phyloP scores from a whole-genome alignment of 1,284 basidiomycete species.

The Crepidotus sp. region DNA sequence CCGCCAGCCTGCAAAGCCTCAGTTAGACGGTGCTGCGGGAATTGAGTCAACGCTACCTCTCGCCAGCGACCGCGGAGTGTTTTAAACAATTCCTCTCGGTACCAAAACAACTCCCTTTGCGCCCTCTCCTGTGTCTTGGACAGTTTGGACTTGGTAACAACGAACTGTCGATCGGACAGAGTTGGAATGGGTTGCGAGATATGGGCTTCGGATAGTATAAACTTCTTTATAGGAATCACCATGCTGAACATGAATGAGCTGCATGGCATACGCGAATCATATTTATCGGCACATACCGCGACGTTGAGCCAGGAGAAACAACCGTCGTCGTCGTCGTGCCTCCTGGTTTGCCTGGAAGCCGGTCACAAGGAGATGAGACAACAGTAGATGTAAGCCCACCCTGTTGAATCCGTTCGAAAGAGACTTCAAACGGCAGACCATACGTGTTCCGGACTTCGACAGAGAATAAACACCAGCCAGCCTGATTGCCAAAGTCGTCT shows the following conservation, averaged over 20 bases:
- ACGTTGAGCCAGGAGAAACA: constrained; percentile 78
- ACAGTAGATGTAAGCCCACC: constrained; percentile 28
- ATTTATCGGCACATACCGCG: constrained; percentile 42
- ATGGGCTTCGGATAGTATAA: constrained; percentile 50
- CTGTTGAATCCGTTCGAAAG: constrained; percentile 57
- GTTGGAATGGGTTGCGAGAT: constrained; percentile 69
- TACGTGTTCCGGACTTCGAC: constrained; percentile 86
- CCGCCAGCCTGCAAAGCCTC: constrained; percentile 54
- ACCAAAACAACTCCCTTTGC: constrained; percentile 87
- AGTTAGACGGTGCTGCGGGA: constrained; percentile 6
- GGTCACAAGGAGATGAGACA: neutral
- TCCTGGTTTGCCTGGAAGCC: constrained; percentile 30
- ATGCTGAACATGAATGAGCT: constrained; percentile 42
- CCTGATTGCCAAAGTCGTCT: constrained; percentile 36
- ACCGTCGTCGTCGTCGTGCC: constrained; percentile 47
- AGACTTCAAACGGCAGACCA: constrained; percentile 81
- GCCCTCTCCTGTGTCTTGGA: constrained; percentile 48
- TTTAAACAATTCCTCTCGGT: constrained; percentile 76
- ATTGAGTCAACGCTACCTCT: constrained; percentile 45
- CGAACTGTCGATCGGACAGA: constrained; percentile 84
- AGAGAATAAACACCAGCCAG: constrained; percentile 76
- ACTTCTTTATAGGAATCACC: constrained; percentile 68
- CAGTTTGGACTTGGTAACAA: constrained; percentile 69
- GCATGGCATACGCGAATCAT: neutral
- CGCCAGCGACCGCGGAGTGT: constrained; percentile 67